These are phyloP conservation scores for Medicago ruthenica DNA, from an alignment of 306 rosid genomes.

Conservation along the genomic window DNA sequence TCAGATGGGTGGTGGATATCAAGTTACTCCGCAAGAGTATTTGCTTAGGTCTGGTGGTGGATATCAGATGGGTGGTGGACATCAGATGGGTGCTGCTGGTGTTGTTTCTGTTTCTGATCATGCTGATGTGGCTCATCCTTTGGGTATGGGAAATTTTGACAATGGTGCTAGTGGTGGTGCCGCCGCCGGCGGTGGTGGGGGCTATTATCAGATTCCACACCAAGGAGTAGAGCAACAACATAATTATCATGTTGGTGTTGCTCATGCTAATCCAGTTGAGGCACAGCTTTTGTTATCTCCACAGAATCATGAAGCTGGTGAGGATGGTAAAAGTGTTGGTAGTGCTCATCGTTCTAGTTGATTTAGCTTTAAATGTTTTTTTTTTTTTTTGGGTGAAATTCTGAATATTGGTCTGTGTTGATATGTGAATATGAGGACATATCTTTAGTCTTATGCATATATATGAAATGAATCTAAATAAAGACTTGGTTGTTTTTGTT, in stretches of 20 bases:
- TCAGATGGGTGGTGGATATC: too few species aligned
- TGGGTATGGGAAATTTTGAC: slow-evolving; percentile 58
- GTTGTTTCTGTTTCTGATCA: slow-evolving; percentile 1
- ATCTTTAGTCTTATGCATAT: not conserved
- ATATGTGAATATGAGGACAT: slow-evolving; percentile 2
- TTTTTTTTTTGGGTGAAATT: not conserved
- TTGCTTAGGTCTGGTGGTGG: slow-evolving; percentile 28
- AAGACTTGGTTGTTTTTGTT: not conserved
- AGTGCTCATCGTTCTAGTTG: slow-evolving; percentile 14
- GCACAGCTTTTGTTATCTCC: not conserved
- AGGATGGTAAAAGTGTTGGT: slow-evolving; percentile 13
- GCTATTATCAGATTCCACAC: slow-evolving; percentile 47
- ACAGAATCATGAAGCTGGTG: slow-evolving; percentile 7
- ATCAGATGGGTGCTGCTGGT: not conserved
- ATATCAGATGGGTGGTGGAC: slow-evolving; percentile 33
- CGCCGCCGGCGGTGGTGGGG: not conserved
- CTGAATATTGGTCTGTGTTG: not conserved
- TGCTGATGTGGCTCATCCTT: slow-evolving; percentile 47
- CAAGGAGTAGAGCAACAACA: slow-evolving; percentile 21
- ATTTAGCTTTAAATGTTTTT: not conserved
- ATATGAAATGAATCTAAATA: not conserved
- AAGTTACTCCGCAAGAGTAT: too few species aligned
- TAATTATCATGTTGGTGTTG: not conserved
- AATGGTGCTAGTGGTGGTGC: not conserved
- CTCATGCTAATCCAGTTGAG: not conserved